Evolutionary conservation across 2,329 filamentous ascomycete genomes (phyloP).

Genomic region (Alternaria conjuncta): DNA sequence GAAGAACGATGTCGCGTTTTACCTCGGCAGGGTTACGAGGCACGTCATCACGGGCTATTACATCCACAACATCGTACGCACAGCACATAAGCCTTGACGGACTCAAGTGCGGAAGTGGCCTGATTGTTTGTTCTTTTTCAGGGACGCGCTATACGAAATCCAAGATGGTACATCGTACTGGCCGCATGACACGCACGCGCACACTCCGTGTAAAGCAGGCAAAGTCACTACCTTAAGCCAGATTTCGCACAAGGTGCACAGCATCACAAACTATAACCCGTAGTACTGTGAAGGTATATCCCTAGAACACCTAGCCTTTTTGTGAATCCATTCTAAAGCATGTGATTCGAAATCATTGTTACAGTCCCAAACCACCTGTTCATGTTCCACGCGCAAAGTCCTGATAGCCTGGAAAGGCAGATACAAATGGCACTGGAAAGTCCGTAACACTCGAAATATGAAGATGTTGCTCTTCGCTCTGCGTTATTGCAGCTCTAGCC

Average conservation of each 20-base stretch:
- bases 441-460: not conserved
- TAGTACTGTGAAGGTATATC: too few relatives aligned
- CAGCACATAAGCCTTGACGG: not conserved
- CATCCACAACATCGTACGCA: not conserved
- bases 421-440: not conserved
- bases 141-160: fast-evolving
- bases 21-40: slow-evolving; percentile 19
- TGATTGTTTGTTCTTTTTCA: too few relatives aligned
- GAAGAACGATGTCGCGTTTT: slow-evolving; percentile 2
- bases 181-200: not conserved
- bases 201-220: not conserved
- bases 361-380: not conserved
- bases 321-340: not conserved
- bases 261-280: too few relatives aligned
- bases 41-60: slow-evolving; percentile 10
- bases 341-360: not conserved
- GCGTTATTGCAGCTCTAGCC: not conserved
- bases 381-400: not conserved
- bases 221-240: not conserved
- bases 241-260: not conserved
- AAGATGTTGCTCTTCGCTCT: not conserved
- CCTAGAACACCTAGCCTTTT: not conserved
- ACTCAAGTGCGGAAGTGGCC: not conserved
- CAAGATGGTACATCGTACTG: not conserved
- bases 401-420: not conserved